Evolutionary conservation across 2,329 filamentous ascomycete genomes (phyloP).

Genomic region (Aspergillus sp.): DNA sequence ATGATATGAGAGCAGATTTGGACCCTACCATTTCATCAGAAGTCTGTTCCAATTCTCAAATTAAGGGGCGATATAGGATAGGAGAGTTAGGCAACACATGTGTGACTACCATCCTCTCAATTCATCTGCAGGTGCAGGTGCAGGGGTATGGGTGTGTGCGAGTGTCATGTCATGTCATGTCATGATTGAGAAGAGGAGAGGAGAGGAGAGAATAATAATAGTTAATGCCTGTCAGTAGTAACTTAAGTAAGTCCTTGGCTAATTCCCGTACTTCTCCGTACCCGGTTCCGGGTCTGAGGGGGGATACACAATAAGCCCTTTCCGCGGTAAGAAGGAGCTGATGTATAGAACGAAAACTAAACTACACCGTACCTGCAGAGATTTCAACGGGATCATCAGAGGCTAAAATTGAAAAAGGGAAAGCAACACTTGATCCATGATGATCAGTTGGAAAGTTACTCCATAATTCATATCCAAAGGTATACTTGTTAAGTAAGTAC

Average conservation of each 20-base stretch:
- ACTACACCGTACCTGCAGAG: slow-evolving; percentile 16
- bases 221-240: too few relatives aligned
- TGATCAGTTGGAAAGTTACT: neutral
- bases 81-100: neutral
- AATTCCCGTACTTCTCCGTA: neutral
- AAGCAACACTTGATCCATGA: slow-evolving; percentile 8
- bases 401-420: neutral
- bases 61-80: neutral
- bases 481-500: too few relatives aligned
- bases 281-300: neutral
- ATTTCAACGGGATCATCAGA: neutral
- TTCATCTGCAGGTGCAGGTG: slow-evolving; percentile 10
- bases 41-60: neutral
- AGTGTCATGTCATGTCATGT: neutral
- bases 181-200: too few relatives aligned
- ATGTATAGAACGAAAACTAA: neutral
- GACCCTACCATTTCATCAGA: neutral
- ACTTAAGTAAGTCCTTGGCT: too few relatives aligned
- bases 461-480: too few relatives aligned
- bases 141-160: neutral
- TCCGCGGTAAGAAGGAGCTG: neutral
- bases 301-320: neutral
- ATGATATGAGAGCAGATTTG: slow-evolving; percentile 3
- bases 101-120: slow-evolving; percentile 9
- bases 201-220: too few relatives aligned